Evolutionary conservation across 192 early-diverging fungal genomes (phyloP), one percentile per base, ranked within the genome.

Genomic region (Endogone sp.): DNA sequence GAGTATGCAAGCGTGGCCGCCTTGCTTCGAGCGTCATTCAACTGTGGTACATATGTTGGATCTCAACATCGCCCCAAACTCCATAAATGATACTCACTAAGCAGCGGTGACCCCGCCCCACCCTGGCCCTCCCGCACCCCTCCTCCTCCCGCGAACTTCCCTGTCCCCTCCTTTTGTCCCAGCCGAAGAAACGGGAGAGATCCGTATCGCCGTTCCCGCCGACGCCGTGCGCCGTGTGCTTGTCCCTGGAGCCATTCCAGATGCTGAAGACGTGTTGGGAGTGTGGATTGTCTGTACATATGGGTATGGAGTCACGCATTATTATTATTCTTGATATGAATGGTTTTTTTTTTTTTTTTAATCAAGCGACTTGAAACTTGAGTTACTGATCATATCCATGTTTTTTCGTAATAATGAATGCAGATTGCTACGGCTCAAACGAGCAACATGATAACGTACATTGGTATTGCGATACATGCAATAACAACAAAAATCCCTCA

Each of bases 401-500:
- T 44, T 21, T 25, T 44, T 11, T 49, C 37, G n/a, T n/a, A n/a
- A 49, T 49, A 49, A 26, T 63, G 31, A 28, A 4, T 69, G 9
- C 73, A 79, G 77, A 77, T 69, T 88, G 84, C 56, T 88, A 83
- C 67, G 82, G 83, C 13, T 69, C 75, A 20, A 29, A 68, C 0
- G 64, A 64, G 1, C 60, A 61, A 16, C 28, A 58, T 25, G 27
- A 67, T 2, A 26, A 66, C 11, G 30, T 57, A 2, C 64, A 68
- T 56, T 87, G 80, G 80, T 21, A 29, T 4, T 89, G 91, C 68
- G 85, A 88, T 64, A 67, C 84, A 2, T 92, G 91, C 67, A n/a
- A 66, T 3, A 92, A 92, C 69, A 77, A 80, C 26, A 67, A 77
- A 56, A 84, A 82, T 20, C 91, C 89, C 0, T 75, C 78, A 1